Percentiles rank a stretch among this genome's conserved stretches.
These are phyloP conservation scores for Dichotomopilus funicola DNA, from an alignment of 2,329 filamentous ascomycete genomes.

Conservation along the genomic window DNA sequence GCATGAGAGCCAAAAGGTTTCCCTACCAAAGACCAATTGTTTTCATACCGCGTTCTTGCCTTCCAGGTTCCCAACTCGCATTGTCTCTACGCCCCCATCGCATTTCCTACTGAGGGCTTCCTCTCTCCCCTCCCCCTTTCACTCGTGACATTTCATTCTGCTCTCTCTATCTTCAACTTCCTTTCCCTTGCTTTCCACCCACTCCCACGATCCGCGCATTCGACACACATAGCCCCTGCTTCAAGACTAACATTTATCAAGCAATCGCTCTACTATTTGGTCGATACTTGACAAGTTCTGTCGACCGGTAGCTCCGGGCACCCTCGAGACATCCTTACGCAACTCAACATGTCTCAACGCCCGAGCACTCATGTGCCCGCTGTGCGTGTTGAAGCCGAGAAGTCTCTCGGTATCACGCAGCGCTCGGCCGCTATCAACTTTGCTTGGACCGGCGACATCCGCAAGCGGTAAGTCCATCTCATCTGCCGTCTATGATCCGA, in stretches of 20 bases:
- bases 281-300: neutral
- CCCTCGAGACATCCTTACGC: conserved; percentile 6
- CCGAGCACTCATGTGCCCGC: conserved; percentile 24
- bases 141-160: too few species aligned
- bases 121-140: too few species aligned
- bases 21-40: too few species aligned
- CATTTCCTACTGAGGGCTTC: too few species aligned
- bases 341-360: conserved; percentile 22
- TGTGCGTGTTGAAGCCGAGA: conserved; percentile 29
- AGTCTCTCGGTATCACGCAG: conserved; percentile 37
- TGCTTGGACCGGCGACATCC: conserved; percentile 38
- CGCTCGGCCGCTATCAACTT: conserved; percentile 35
- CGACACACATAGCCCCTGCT: neutral
- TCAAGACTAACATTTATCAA: neutral
- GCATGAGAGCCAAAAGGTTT: too few species aligned
- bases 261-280: conserved; percentile 6
- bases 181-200: neutral
- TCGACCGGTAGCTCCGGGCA: conserved; percentile 4
- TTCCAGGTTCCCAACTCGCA: too few species aligned
- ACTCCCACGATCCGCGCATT: neutral
- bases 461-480: conserved; percentile 34
- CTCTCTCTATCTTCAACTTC: neutral
- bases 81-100: too few species aligned
- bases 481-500: neutral
- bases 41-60: too few species aligned